These are phyloP conservation scores for Hebeloma cylindrosporum DNA, from an alignment of 768 basidiomycete genomes.

Conservation along the genomic window DNA sequence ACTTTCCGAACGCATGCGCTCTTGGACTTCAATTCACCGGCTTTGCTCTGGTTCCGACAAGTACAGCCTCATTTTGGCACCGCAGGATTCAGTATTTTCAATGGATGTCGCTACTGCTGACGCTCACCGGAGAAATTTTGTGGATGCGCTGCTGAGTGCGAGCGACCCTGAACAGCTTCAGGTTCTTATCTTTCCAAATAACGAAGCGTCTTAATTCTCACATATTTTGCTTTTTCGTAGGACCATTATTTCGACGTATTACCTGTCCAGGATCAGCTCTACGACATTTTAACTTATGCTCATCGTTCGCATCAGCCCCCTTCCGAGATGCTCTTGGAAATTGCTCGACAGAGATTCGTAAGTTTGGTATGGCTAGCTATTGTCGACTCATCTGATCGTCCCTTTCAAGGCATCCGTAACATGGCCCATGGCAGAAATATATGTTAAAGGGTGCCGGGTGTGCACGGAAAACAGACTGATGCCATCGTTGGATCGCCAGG, in stretches of 20 bases:
- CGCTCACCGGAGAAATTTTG: slow-evolving; percentile 36
- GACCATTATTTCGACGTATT: slow-evolving; percentile 54
- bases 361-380: slow-evolving; percentile 27
- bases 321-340: slow-evolving; percentile 54
- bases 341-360: slow-evolving; percentile 60
- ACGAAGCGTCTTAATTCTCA: background rate
- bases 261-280: slow-evolving; percentile 66
- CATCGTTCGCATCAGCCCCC: slow-evolving; percentile 60
- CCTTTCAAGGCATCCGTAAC: slow-evolving; percentile 56
- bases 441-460: slow-evolving; percentile 58
- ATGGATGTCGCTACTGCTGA: slow-evolving; percentile 52
- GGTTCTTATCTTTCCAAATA: slow-evolving; percentile 9
- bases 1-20: slow-evolving; percentile 37
- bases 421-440: slow-evolving; percentile 74
- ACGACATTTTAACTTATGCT: slow-evolving; percentile 66
- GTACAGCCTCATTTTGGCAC: slow-evolving; percentile 55
- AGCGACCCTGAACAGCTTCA: slow-evolving; percentile 19
- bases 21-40: slow-evolving; percentile 62
- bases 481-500: too few species aligned
- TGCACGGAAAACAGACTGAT: too few species aligned
- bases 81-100: slow-evolving; percentile 58
- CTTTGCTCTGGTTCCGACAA: slow-evolving; percentile 61
- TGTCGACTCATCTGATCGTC: background rate
- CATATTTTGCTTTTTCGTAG: slow-evolving; percentile 5
- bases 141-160: slow-evolving; percentile 17